Evolutionary conservation across 768 basidiomycete genomes (phyloP).

Genomic region (Crucibulum laeve): DNA sequence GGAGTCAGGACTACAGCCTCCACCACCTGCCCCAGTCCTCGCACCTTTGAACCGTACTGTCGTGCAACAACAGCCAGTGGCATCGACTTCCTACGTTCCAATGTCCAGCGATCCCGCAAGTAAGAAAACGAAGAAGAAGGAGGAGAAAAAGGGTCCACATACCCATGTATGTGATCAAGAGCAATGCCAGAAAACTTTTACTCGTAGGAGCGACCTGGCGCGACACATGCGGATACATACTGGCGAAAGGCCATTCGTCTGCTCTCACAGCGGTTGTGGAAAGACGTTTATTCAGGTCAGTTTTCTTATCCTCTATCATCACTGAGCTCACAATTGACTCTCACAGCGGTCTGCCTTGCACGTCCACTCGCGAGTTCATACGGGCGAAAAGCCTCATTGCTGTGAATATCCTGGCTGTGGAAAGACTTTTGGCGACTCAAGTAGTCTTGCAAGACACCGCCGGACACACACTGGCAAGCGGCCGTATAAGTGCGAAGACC

Average conservation of each 20-base stretch:
- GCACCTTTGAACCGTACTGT: conserved; percentile 30
- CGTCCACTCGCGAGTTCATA: conserved; percentile 86
- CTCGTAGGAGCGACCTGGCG: conserved; percentile 76
- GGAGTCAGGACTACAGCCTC: conserved; percentile 20
- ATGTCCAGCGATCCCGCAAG: conserved; percentile 16
- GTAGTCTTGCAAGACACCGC: conserved; percentile 86
- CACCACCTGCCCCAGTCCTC: conserved; percentile 22
- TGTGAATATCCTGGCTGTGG: conserved; percentile 88
- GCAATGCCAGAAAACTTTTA: conserved; percentile 77
- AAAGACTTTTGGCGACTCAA: conserved; percentile 89
- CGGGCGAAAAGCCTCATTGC: conserved; percentile 88
- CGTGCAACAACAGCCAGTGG: conserved; percentile 30
- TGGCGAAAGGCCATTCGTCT: conserved; percentile 82
- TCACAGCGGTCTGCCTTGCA: conserved; percentile 81
- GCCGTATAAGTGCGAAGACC: conserved; percentile 82
- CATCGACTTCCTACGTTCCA: conserved; percentile 46
- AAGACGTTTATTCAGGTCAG: conserved; percentile 90
- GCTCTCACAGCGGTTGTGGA: conserved; percentile 67
- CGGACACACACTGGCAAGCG: conserved; percentile 86
- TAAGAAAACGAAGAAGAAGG: conserved; percentile 36
- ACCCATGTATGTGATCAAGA: conserved; percentile 67
- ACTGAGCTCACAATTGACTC: conserved; percentile 6
- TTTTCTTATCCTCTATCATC: conserved; percentile 11
- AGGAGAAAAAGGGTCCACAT: conserved; percentile 42
- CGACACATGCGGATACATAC: conserved; percentile 90